Percentiles rank a stretch among this genome's conserved stretches.
These are phyloP conservation scores for Fusarium sp. DNA, from an alignment of 2,329 filamentous ascomycete species.

Conservation along the genomic window DNA sequence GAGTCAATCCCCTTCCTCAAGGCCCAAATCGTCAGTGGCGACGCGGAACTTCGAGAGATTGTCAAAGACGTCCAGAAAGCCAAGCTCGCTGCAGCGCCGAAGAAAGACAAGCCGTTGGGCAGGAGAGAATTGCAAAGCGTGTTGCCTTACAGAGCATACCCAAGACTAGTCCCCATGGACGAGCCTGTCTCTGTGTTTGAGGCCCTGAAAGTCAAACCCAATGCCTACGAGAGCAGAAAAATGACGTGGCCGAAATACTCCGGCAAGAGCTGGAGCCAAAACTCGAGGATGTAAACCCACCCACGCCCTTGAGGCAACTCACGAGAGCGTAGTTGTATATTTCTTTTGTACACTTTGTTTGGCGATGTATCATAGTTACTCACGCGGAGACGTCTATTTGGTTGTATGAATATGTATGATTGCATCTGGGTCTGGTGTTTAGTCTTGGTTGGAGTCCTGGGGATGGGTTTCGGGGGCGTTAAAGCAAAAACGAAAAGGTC, in stretches of 20 bases:
- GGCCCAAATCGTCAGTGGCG: constrained; percentile 81
- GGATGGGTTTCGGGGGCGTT: constrained; percentile 10
- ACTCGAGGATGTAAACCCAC: constrained; percentile 36
- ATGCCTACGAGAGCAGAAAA: constrained; percentile 33
- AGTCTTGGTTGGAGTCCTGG: neutral
- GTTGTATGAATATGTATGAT: constrained; percentile 23
- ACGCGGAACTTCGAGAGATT: constrained; percentile 77
- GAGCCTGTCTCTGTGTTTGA: constrained; percentile 49
- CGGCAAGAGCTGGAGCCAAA: constrained; percentile 37
- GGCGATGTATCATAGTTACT: constrained; percentile 12
- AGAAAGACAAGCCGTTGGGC: constrained; percentile 38
- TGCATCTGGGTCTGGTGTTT: constrained; percentile 28
- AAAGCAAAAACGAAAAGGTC: neutral
- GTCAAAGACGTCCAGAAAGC: constrained; percentile 65
- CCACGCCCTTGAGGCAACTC: neutral
- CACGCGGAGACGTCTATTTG: neutral
- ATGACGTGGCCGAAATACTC: constrained; percentile 38
- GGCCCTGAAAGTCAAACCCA: constrained; percentile 39
- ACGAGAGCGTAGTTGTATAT: neutral
- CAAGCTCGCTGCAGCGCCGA: constrained; percentile 23
- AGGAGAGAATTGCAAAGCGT: constrained; percentile 42
- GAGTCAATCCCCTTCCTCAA: constrained; percentile 72
- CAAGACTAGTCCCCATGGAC: constrained; percentile 46
- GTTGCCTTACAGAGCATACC: constrained; percentile 49
- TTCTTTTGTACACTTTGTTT: constrained; percentile 8